These are phyloP conservation scores for Irpex sp. DNA, from an alignment of 1,284 basidiomycete genomes.

Conservation along the genomic window DNA sequence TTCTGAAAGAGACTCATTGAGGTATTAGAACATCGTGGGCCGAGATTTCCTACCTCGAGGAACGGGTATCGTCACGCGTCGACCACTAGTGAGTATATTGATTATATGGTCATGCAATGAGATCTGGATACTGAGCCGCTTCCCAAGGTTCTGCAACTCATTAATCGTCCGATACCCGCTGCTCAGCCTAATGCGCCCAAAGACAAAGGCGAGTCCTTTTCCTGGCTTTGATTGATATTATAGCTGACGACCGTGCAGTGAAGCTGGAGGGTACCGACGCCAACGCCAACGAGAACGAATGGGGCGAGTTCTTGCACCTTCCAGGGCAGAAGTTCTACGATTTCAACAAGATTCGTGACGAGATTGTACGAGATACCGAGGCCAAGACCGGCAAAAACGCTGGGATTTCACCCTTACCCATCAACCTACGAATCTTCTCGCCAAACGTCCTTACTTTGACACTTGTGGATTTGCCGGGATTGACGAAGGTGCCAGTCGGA, in stretches of 20 bases:
- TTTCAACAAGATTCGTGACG: slow-evolving; percentile 94
- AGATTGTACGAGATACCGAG: slow-evolving; percentile 96
- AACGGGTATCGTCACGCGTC: slow-evolving; percentile 95
- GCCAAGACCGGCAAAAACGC: slow-evolving; percentile 98
- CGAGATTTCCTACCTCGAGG: slow-evolving; percentile 97
- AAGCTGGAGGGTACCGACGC: slow-evolving; percentile 42
- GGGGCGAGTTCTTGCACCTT: slow-evolving; percentile 97
- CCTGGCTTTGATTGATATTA: not conserved
- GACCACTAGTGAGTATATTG: slow-evolving; percentile 68
- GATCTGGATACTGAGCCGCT: not conserved
- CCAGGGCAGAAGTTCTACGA: slow-evolving; percentile 97
- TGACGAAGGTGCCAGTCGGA: slow-evolving; percentile 96
- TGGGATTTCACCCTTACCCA: slow-evolving; percentile 92
- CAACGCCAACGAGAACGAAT: slow-evolving; percentile 86
- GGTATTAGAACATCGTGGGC: slow-evolving; percentile 87
- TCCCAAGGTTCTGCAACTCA: slow-evolving; percentile 85
- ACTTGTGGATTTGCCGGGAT: slow-evolving; percentile 93
- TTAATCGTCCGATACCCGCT: slow-evolving; percentile 67
- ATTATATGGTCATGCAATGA: not conserved
- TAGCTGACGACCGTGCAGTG: not conserved
- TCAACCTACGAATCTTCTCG: slow-evolving; percentile 96
- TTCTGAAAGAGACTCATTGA: not conserved
- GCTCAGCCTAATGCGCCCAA: slow-evolving; percentile 43
- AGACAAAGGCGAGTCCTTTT: slow-evolving; percentile 6
- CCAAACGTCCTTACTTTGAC: slow-evolving; percentile 97